Evolutionary conservation across 257 asterid genomes (phyloP).

Genomic region (Anisodus tanguticus): DNA sequence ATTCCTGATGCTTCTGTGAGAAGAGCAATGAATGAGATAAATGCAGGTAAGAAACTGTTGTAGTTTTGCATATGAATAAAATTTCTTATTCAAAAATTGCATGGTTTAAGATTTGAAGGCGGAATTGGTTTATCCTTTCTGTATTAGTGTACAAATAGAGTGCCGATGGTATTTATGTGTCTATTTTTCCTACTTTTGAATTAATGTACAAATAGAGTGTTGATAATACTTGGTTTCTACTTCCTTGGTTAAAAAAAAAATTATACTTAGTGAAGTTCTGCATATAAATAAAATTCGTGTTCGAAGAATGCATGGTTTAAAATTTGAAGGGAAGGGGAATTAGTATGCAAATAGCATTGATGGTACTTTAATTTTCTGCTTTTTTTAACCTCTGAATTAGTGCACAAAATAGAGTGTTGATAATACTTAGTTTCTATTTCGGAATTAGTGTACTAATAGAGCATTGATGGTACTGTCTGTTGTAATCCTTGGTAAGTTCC

Average conservation of each 20-base stretch:
- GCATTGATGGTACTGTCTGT: no score
- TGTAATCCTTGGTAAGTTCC: neutral
- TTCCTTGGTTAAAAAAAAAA: neutral
- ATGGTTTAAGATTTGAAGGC: neutral
- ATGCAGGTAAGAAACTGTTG: conserved; percentile 68
- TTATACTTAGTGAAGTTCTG: neutral
- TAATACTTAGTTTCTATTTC: conserved; percentile 1
- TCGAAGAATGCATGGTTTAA: neutral
- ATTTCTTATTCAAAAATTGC: neutral
- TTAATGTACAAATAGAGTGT: neutral
- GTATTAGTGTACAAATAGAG: neutral
- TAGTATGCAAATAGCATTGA: neutral
- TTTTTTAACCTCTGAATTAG: neutral
- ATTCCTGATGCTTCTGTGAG: conserved; percentile 92
- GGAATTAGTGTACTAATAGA: neutral
- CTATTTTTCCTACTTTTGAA: neutral
- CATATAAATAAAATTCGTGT: neutral
- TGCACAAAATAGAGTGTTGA: neutral
- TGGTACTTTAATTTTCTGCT: neutral
- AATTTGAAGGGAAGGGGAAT: neutral
- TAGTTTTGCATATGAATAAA: neutral
- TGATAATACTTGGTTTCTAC: neutral
- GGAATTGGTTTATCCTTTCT: neutral
- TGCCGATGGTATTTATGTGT: neutral
- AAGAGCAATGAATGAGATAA: conserved; percentile 96